These are phyloP conservation scores for Debaryomyces prosopidis DNA, from an alignment of 805 yeast species.

Conservation along the genomic window DNA sequence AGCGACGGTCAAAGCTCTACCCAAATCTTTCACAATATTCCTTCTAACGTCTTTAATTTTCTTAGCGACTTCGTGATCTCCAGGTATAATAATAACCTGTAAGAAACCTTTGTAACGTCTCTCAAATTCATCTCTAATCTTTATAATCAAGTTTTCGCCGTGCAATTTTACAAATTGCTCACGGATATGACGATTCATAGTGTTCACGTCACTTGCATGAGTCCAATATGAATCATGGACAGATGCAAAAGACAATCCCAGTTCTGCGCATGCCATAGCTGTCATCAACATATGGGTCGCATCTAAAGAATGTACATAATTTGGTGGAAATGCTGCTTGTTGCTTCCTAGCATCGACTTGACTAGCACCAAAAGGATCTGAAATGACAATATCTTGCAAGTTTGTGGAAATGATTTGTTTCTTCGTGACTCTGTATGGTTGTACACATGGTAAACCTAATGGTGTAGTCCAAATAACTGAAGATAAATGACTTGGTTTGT, in stretches of 20 bases:
- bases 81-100: conserved; percentile 57
- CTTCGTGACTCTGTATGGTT: conserved; percentile 80
- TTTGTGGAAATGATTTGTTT: conserved; percentile 73
- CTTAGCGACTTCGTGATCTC: conserved; percentile 49
- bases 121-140: conserved; percentile 76
- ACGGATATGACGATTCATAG: conserved; percentile 69
- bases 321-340: conserved; percentile 92
- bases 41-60: conserved; percentile 51
- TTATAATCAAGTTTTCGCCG: conserved; percentile 66
- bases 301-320: conserved; percentile 90
- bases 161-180: conserved; percentile 80
- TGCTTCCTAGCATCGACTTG: conserved; percentile 89
- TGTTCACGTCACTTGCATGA: conserved; percentile 80
- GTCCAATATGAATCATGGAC: conserved; percentile 99
- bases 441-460: conserved; percentile 91
- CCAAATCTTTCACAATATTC: conserved; percentile 47
- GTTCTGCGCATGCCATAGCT: conserved; percentile 71
- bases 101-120: conserved; percentile 74
- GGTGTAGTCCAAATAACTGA: conserved; percentile 99
- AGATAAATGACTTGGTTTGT: conserved; percentile 67
- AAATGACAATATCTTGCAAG: conserved; percentile 81
- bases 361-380: conserved; percentile 82
- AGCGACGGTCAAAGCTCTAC: conserved; percentile 57
- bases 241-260: conserved; percentile 76
- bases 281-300: conserved; percentile 96